Percentiles rank a stretch among this genome's conserved stretches.
phyloP scores from a whole-genome alignment of 805 yeast genomes.

The Pichia phayaonensis region DNA sequence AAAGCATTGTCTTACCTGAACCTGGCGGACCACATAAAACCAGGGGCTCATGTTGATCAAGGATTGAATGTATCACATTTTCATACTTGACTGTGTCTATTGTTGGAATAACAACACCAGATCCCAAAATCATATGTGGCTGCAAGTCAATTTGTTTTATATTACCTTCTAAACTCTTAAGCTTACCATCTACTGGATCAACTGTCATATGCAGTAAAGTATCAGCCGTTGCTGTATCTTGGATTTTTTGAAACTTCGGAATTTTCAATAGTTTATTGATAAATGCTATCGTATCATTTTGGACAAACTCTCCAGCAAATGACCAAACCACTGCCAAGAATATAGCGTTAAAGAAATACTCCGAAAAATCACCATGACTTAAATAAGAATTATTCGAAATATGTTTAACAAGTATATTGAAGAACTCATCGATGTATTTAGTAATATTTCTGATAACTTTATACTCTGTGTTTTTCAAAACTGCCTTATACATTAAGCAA shows the following conservation, averaged over 20 bases:
- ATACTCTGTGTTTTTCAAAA: neutral
- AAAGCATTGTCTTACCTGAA: conserved; percentile 91
- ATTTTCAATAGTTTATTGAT: neutral
- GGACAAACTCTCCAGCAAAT: neutral
- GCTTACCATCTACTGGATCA: conserved; percentile 36
- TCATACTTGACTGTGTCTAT: conserved; percentile 70
- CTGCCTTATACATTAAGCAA: neutral
- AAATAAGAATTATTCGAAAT: neutral
- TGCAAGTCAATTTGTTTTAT: conserved; percentile 43
- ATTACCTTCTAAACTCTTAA: conserved; percentile 34
- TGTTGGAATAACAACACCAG: conserved; percentile 71
- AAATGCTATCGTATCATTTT: neutral
- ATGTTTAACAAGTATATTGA: neutral
- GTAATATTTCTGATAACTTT: neutral
- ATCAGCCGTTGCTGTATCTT: conserved; percentile 22
- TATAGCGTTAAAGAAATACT: neutral
- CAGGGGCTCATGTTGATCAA: conserved; percentile 51
- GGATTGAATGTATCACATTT: conserved; percentile 43
- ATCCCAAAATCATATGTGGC: conserved; percentile 48
- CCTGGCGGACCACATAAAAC: conserved; percentile 96
- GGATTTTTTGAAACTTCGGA: neutral
- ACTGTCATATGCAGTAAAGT: conserved; percentile 37
- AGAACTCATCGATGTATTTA: neutral
- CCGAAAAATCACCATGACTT: neutral
- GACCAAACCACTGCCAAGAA: neutral